phyloP scores from a whole-genome alignment of 2,329 filamentous ascomycete species.

The Alternaria consortialis region DNA sequence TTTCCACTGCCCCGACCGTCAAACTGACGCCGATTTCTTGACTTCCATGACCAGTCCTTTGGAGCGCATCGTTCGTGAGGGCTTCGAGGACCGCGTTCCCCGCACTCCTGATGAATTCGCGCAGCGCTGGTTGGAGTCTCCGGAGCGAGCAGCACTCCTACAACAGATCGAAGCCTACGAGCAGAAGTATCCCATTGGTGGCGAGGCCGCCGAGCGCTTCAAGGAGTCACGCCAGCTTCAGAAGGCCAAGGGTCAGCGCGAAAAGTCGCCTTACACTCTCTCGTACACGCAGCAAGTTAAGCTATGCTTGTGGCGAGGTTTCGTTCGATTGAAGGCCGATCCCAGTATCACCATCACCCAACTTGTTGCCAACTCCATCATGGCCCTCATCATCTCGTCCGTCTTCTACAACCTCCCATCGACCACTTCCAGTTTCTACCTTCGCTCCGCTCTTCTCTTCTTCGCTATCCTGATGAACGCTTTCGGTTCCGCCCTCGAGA shows the following conservation, averaged over 20 bases:
- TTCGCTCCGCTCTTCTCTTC: conserved; percentile 82
- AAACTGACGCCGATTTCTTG: conserved; percentile 79
- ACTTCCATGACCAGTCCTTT: conserved; percentile 72
- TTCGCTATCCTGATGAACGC: conserved; percentile 89
- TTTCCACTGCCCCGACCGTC: conserved; percentile 74
- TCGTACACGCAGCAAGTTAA: conserved; percentile 78
- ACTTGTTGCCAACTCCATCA: conserved; percentile 74
- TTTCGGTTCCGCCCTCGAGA: conserved; percentile 82
- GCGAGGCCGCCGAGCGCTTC: conserved; percentile 57
- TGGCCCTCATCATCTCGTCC: conserved; percentile 79
- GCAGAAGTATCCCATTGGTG: conserved; percentile 55
- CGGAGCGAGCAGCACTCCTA: conserved; percentile 56
- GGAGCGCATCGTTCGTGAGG: conserved; percentile 57
- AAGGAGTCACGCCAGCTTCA: conserved; percentile 57
- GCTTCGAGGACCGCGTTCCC: conserved; percentile 57
- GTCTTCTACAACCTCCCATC: conserved; percentile 80
- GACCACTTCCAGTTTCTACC: conserved; percentile 77
- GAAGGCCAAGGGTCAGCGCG: conserved; percentile 61
- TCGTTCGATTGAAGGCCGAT: conserved; percentile 78
- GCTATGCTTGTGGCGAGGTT: conserved; percentile 84
- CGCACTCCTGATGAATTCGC: conserved; percentile 62
- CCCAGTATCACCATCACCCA: conserved; percentile 75
- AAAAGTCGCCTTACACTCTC: conserved; percentile 82
- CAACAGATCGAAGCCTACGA: conserved; percentile 59
- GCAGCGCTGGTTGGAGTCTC: conserved; percentile 63